phyloP scores from a whole-genome alignment of 768 basidiomycete genomes.

The Mycena chlorophos region DNA sequence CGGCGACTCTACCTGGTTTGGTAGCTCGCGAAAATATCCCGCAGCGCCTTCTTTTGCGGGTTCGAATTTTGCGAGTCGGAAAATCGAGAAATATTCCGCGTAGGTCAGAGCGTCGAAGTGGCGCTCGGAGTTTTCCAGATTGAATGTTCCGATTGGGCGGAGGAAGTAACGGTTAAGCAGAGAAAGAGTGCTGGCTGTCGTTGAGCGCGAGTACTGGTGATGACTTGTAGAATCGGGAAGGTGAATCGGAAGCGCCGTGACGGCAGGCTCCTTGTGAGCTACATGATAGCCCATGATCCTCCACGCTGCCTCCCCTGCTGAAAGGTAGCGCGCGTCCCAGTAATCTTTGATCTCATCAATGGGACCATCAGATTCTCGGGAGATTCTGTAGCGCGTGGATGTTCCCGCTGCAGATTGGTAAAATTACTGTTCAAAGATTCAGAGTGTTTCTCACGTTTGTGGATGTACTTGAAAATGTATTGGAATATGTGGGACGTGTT shows the following conservation, averaged over 20 bases:
- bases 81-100: background rate
- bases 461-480: constrained; percentile 41
- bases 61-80: background rate
- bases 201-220: constrained; percentile 26
- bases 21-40: background rate
- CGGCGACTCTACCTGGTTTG: background rate
- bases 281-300: constrained; percentile 36
- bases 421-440: background rate
- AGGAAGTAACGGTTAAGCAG: too few species aligned
- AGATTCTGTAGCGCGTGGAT: constrained; percentile 6
- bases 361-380: background rate
- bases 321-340: constrained; percentile 35
- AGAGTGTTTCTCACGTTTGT: constrained; percentile 30
- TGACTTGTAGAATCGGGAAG: constrained; percentile 12
- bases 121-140: background rate
- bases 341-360: constrained; percentile 39
- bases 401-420: background rate
- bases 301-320: constrained; percentile 38
- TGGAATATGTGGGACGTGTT: constrained; percentile 36
- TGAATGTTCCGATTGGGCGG: background rate
- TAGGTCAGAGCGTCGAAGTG: background rate
- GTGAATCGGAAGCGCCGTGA: constrained; percentile 36
- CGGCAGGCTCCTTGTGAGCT: constrained; percentile 33
- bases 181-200: constrained; percentile 15
- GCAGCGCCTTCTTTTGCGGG: background rate